Percentiles rank a stretch among this genome's conserved stretches.
Conservation (phyloP, 2,329 filamentous ascomycete genomes). For the Phaeosphaeria sp. region DNA sequence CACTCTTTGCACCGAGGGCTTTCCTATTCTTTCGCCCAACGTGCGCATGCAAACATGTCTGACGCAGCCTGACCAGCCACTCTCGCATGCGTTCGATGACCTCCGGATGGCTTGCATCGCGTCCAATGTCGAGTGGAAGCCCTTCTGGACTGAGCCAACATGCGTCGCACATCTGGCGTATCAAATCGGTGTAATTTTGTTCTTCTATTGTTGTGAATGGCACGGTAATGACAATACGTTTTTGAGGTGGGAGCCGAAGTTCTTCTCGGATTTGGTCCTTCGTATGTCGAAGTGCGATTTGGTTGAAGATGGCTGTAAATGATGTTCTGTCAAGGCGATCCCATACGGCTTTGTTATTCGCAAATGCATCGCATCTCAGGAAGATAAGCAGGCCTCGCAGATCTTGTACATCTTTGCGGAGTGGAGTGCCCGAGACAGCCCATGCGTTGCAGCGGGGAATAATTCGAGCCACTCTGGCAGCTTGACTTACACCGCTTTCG, state of each 20-base stretch:
- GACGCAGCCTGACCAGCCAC: constrained; percentile 79
- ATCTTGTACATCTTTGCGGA: constrained; percentile 80
- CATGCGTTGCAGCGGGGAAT: constrained; percentile 88
- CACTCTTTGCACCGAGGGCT: constrained; percentile 65
- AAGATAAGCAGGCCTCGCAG: constrained; percentile 83
- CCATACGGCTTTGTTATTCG: constrained; percentile 70
- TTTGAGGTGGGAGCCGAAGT: constrained; percentile 79
- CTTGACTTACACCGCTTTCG: constrained; percentile 83
- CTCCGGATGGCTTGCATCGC: constrained; percentile 66
- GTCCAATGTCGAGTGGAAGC: constrained; percentile 65
- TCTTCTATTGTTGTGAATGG: constrained; percentile 91
- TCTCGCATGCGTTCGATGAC: constrained; percentile 75
- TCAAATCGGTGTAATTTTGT: constrained; percentile 81
- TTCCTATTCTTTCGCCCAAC: constrained; percentile 72
- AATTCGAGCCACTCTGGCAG: constrained; percentile 77
- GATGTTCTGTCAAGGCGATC: constrained; percentile 69
- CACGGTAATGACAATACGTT: constrained; percentile 84
- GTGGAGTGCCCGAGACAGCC: constrained; percentile 90
- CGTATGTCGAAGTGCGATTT: constrained; percentile 81
- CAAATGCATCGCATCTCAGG: constrained; percentile 78
- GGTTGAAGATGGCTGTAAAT: constrained; percentile 73
- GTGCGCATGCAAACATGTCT: constrained; percentile 86
- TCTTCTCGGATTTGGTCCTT: constrained; percentile 83
- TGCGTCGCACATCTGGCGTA: constrained; percentile 74
- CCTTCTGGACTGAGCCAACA: constrained; percentile 72